Conservation (phyloP, 441 rosid genomes). For the Jatropha podagrica region DNA sequence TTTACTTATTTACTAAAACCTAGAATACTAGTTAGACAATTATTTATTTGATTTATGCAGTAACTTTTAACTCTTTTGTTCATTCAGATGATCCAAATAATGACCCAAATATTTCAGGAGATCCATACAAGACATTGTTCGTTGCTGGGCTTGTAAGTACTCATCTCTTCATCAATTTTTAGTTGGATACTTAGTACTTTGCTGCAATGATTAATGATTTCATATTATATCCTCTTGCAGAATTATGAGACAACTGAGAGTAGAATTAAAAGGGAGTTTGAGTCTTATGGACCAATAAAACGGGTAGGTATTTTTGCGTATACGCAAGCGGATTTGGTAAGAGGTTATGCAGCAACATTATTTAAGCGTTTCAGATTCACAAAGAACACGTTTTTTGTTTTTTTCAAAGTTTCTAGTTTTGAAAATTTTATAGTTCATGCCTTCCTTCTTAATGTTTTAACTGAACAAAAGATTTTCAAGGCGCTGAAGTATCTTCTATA, state of each 20-base stretch:
- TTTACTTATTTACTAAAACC: neutral
- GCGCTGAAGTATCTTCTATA: constrained; percentile 4
- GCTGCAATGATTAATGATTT: constrained; percentile 21
- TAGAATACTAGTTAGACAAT: neutral
- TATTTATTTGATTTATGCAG: constrained; percentile 4
- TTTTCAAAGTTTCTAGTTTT: constrained; percentile 4
- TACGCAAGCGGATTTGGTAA: constrained; percentile 74
- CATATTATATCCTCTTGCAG: constrained; percentile 46
- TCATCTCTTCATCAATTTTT: constrained; percentile 9
- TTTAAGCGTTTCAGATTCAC: constrained; percentile 15
- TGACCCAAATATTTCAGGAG: constrained; percentile 79
- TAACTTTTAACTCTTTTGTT: constrained; percentile 8
- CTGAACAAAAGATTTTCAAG: neutral
- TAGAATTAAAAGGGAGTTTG: constrained; percentile 96
- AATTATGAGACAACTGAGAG: constrained; percentile 91
- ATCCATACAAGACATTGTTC: constrained; percentile 93
- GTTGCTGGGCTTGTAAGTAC: constrained; percentile 83
- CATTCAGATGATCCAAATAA: constrained; percentile 71
- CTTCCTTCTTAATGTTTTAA: neutral
- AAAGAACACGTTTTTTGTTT: constrained; percentile 16
- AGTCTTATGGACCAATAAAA: constrained; percentile 93
- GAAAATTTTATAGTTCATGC: neutral
- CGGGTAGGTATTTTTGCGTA: constrained; percentile 84
- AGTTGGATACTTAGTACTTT: constrained; percentile 1
- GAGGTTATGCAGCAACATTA: constrained; percentile 43